phyloP scores from a whole-genome alignment of 148 eudicot species.

The Mesembryanthemum crystallinum region DNA sequence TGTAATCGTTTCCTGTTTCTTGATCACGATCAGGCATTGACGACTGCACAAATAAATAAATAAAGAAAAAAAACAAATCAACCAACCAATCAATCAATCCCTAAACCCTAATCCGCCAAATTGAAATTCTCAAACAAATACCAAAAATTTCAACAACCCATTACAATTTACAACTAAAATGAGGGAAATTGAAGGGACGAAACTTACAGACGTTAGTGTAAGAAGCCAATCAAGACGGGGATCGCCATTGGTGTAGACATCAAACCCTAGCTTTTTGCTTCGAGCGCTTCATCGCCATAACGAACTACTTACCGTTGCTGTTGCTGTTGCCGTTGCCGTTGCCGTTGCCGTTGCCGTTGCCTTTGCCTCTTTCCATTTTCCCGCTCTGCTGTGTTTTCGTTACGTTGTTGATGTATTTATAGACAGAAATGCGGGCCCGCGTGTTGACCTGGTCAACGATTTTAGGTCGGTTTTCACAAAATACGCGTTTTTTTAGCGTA shows the following conservation, averaged over 20 bases:
- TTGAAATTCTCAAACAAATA: not conserved
- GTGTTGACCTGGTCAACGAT: too few species aligned
- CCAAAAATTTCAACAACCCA: not conserved
- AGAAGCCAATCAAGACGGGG: constrained; percentile 97
- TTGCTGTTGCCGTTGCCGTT: constrained; percentile 47
- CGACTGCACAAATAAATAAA: constrained; percentile 50
- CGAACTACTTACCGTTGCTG: constrained; percentile 50
- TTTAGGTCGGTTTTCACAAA: too few species aligned
- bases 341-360: too few species aligned
- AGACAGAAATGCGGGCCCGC: too few species aligned
- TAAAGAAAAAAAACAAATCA: too few species aligned
- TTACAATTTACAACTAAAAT: too few species aligned
- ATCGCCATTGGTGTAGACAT: constrained; percentile 74
- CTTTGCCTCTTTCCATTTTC: too few species aligned
- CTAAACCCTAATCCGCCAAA: constrained; percentile 17
- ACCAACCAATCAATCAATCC: too few species aligned
- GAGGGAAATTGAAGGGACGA: too few species aligned
- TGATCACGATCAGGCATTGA: constrained; percentile 89
- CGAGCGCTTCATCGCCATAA: constrained; percentile 75
- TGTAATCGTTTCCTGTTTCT: constrained; percentile 72
- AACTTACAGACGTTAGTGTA: constrained; percentile 67
- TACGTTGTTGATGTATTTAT: too few species aligned
- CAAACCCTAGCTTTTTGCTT: constrained; percentile 78
- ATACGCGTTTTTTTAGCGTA: too few species aligned
- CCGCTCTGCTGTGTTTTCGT: too few species aligned